A percentile compares a stretch with the other conserved stretches of the same genome.
phyloP scores from a whole-genome alignment of 441 rosid species.

The Bruguiera hainesii region DNA sequence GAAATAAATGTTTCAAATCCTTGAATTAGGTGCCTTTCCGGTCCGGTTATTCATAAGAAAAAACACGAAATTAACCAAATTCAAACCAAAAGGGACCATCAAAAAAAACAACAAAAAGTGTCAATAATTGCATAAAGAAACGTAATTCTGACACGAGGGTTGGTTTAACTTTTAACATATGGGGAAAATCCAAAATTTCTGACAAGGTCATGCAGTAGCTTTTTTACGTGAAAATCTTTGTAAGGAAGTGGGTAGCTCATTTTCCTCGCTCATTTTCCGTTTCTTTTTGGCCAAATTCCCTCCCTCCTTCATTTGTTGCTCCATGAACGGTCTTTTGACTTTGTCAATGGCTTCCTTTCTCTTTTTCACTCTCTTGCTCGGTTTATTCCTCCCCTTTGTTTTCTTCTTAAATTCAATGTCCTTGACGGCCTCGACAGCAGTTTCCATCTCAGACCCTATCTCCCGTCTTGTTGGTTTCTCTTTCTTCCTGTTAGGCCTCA shows the following conservation, averaged over 20 bases:
- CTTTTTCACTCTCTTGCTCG: slow-evolving; percentile 64
- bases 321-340: slow-evolving; percentile 68
- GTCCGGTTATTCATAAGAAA: too few relatives aligned
- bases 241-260: slow-evolving; percentile 48
- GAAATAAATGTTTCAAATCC: too few relatives aligned
- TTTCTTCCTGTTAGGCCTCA: slow-evolving; percentile 48
- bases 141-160: too few relatives aligned
- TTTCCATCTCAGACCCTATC: slow-evolving; percentile 60
- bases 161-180: background rate
- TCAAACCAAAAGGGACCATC: too few relatives aligned
- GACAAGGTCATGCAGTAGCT: slow-evolving; percentile 18
- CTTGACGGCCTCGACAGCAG: slow-evolving; percentile 58
- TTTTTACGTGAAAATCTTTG: slow-evolving; percentile 53
- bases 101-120: too few relatives aligned
- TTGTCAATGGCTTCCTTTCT: slow-evolving; percentile 47
- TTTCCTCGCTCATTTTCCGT: slow-evolving; percentile 45
- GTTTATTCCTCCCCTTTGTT: slow-evolving; percentile 82
- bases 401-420: slow-evolving; percentile 51
- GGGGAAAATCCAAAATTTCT: background rate
- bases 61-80: too few relatives aligned
- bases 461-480: slow-evolving; percentile 58
- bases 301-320: slow-evolving; percentile 35
- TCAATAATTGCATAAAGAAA: too few relatives aligned
- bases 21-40: too few relatives aligned
- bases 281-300: slow-evolving; percentile 40